These are phyloP conservation scores for Ophiocordyceps australis DNA, from an alignment of 2,329 filamentous ascomycete species.

Conservation along the genomic window DNA sequence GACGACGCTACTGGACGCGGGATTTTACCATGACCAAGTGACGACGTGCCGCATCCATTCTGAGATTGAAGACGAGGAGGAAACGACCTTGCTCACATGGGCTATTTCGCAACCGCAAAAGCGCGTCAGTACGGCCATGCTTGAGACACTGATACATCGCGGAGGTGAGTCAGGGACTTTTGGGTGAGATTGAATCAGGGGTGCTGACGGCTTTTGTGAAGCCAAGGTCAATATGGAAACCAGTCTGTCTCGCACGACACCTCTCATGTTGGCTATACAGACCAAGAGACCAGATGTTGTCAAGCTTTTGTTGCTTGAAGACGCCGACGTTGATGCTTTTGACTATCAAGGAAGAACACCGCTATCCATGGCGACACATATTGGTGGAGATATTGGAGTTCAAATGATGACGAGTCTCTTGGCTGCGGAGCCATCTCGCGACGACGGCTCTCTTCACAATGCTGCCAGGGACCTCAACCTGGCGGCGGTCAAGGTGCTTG, in stretches of 20 bases:
- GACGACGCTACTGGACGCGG: constrained; percentile 32
- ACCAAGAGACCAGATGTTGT: constrained; percentile 37
- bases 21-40: constrained; percentile 40
- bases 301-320: constrained; percentile 33
- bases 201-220: constrained; percentile 7
- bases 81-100: constrained; percentile 40
- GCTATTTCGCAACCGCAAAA: constrained; percentile 44
- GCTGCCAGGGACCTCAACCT: constrained; percentile 41
- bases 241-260: constrained; percentile 30
- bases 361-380: constrained; percentile 37
- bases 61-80: constrained; percentile 30
- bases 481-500: constrained; percentile 33
- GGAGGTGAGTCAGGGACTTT: constrained; percentile 18
- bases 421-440: constrained; percentile 33
- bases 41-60: constrained; percentile 22
- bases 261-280: constrained; percentile 40
- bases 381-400: constrained; percentile 32
- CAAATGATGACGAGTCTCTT: constrained; percentile 36
- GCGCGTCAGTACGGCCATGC: constrained; percentile 36
- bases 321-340: constrained; percentile 38
- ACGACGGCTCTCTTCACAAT: constrained; percentile 51
- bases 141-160: constrained; percentile 34
- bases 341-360: constrained; percentile 40
- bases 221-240: constrained; percentile 41
- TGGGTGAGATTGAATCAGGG: too few species aligned